phyloP scores from a whole-genome alignment of 805 yeast species.

The Candida anglica region DNA sequence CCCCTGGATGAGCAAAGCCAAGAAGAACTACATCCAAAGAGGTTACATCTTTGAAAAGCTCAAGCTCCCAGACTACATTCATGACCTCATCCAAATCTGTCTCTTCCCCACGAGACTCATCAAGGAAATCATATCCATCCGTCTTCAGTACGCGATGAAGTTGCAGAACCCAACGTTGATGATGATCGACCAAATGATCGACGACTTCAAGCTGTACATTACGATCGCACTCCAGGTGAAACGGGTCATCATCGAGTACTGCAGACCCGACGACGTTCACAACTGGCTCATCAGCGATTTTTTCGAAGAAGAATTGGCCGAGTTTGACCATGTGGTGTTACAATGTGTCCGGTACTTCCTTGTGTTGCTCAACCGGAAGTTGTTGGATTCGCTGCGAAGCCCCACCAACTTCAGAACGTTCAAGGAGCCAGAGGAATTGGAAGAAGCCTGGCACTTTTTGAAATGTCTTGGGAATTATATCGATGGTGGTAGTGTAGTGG shows the following conservation, averaged over 20 bases:
- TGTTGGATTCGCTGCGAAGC: slow-evolving; percentile 69
- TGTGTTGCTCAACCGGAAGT: slow-evolving; percentile 67
- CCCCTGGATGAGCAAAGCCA: slow-evolving; percentile 81
- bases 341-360: slow-evolving; percentile 73
- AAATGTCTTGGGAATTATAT: slow-evolving; percentile 73
- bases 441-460: slow-evolving; percentile 74
- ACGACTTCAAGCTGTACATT: slow-evolving; percentile 75
- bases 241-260: slow-evolving; percentile 57
- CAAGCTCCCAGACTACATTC: slow-evolving; percentile 71
- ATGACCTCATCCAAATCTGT: slow-evolving; percentile 59
- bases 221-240: slow-evolving; percentile 72
- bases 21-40: slow-evolving; percentile 61
- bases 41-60: slow-evolving; percentile 59
- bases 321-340: slow-evolving; percentile 62
- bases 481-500: slow-evolving; percentile 75
- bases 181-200: slow-evolving; percentile 93
- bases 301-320: slow-evolving; percentile 49
- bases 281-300: slow-evolving; percentile 71
- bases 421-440: slow-evolving; percentile 88
- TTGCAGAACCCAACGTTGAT: slow-evolving; percentile 84
- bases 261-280: slow-evolving; percentile 46
- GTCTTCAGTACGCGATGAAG: slow-evolving; percentile 74
- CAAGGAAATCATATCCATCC: slow-evolving; percentile 69
- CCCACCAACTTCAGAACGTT: slow-evolving; percentile 69
- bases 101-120: slow-evolving; percentile 76